phyloP scores from a whole-genome alignment of 2,329 filamentous ascomycete genomes.

The Xylaria sp. region DNA sequence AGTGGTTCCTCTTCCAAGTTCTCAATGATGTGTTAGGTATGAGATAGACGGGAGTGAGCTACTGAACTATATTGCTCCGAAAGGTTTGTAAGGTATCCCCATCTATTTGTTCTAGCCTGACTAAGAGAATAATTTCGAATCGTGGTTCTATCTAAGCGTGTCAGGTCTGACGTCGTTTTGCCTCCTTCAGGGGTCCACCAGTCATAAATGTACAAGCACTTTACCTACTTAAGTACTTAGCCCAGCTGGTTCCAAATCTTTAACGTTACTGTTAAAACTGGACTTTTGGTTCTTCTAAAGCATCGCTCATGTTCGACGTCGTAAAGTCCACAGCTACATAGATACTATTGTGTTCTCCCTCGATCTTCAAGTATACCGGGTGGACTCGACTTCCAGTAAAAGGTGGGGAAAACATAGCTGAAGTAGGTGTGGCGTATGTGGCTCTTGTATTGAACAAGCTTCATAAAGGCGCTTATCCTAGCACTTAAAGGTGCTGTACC shows the following conservation, averaged over 20 bases:
- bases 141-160: neutral
- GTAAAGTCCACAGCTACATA: no score
- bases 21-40: neutral
- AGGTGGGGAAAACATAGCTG: no score
- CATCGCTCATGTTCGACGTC: no score
- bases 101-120: neutral
- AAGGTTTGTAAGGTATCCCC: neutral
- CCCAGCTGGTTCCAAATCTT: neutral
- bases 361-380: neutral
- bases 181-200: slow-evolving; percentile 5
- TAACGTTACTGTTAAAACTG: neutral
- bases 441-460: no score
- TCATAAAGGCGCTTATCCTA: no score
- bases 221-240: neutral
- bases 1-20: neutral
- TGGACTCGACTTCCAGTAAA: neutral
- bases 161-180: slow-evolving; percentile 26
- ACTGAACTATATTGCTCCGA: neutral
- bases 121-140: slow-evolving; percentile 8
- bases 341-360: no score
- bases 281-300: neutral
- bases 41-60: neutral
- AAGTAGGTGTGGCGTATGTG: no score
- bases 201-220: neutral
- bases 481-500: no score